Percentiles rank a stretch among this genome's conserved stretches.
These are phyloP conservation scores for Penicillium paneum DNA, from an alignment of 2,329 filamentous ascomycete species.

Conservation along the genomic window DNA sequence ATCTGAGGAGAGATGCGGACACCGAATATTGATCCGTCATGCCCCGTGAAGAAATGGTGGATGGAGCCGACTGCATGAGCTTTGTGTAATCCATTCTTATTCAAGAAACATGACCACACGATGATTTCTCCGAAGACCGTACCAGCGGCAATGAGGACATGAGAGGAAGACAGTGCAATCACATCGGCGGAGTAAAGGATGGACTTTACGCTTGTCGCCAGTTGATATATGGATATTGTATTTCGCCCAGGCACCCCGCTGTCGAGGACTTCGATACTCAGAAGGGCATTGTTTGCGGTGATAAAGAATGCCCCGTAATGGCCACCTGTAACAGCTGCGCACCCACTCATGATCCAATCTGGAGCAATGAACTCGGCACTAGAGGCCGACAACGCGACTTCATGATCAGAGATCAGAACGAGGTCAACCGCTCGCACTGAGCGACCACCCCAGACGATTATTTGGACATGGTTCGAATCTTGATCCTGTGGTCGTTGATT, in stretches of 20 bases:
- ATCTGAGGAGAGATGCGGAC: constrained; percentile 69
- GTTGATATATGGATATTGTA: constrained; percentile 33
- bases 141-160: constrained; percentile 75
- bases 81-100: constrained; percentile 8
- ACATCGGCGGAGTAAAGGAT: constrained; percentile 85
- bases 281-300: constrained; percentile 83
- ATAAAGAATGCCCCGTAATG: constrained; percentile 57
- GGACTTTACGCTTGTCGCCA: constrained; percentile 62
- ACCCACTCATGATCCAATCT: constrained; percentile 77
- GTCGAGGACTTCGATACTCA: constrained; percentile 46
- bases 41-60: constrained; percentile 61
- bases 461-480: constrained; percentile 12
- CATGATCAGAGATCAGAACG: constrained; percentile 17
- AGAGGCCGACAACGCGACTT: constrained; percentile 26
- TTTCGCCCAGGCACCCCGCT: constrained; percentile 16
- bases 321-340: constrained; percentile 31
- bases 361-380: constrained; percentile 50
- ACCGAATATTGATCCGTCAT: constrained; percentile 92
- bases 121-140: constrained; percentile 94
- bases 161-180: constrained; percentile 55
- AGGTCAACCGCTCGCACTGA: constrained; percentile 49
- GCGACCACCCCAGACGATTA: constrained; percentile 68
- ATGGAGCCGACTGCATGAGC: constrained; percentile 37
- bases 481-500: constrained; percentile 17
- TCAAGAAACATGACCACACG: constrained; percentile 69